Percentiles rank a stretch among this genome's conserved stretches.
Conservation (phyloP, 805 yeast species). For the Kodamaea kakaduensis region DNA sequence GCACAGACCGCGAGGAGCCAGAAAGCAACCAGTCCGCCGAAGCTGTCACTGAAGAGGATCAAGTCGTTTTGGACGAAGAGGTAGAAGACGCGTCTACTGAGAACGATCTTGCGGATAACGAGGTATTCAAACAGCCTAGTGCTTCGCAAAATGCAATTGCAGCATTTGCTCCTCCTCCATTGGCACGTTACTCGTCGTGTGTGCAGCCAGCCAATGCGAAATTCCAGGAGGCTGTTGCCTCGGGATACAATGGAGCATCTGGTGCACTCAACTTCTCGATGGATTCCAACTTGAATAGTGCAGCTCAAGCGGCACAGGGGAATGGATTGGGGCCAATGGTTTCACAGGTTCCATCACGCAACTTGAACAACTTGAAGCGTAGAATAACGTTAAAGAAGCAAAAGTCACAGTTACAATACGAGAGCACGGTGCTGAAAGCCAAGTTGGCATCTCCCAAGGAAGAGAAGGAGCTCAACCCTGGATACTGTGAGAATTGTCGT, state of each 20-base stretch:
- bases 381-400: constrained; percentile 42
- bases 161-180: constrained; percentile 23
- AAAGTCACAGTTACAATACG: constrained; percentile 10
- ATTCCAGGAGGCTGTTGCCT: constrained; percentile 42
- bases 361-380: constrained; percentile 45
- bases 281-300: constrained; percentile 37
- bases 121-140: constrained; percentile 8
- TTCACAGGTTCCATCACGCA: constrained; percentile 53
- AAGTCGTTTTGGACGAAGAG: constrained; percentile 7
- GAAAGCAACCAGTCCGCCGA: constrained; percentile 13
- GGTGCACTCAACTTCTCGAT: constrained; percentile 38
- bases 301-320: constrained; percentile 31
- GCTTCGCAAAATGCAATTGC: constrained; percentile 1
- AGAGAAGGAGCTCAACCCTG: constrained; percentile 45
- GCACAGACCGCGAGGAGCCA: constrained; percentile 19
- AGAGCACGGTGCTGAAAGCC: constrained; percentile 11
- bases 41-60: constrained; percentile 6
- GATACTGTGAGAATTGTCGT: constrained; percentile 93
- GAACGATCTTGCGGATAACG: constrained; percentile 13
- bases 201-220: constrained; percentile 37
- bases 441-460: constrained; percentile 19
- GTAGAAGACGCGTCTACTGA: constrained; percentile 12
- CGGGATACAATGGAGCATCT: constrained; percentile 44
- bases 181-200: constrained; percentile 37
- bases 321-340: constrained; percentile 62